Percentiles rank a stretch among this genome's conserved stretches.
Evolutionary conservation across 768 basidiomycete species (phyloP).

Genomic region (Serendipita sp.): DNA sequence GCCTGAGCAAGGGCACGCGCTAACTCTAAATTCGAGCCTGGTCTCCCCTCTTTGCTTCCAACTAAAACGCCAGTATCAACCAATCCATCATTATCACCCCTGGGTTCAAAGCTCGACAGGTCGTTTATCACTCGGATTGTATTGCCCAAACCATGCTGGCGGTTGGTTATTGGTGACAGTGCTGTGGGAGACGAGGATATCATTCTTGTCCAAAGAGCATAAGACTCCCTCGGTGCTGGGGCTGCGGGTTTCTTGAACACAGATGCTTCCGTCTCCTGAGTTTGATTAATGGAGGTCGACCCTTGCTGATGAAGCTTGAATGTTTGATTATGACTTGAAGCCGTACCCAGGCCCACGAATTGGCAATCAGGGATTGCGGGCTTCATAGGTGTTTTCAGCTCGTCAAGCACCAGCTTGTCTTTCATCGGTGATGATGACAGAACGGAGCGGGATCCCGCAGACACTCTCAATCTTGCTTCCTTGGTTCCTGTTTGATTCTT

Average conservation of each 20-base stretch:
- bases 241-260: not conserved
- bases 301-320: not conserved
- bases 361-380: not conserved
- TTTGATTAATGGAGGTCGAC: not conserved
- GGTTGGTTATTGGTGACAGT: not conserved
- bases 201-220: not conserved
- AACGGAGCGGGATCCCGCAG: not conserved
- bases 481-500: not conserved
- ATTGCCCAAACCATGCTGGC: not conserved
- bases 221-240: not conserved
- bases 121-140: not conserved
- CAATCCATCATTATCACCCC: not conserved
- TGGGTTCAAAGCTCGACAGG: not conserved
- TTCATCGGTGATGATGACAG: not conserved
- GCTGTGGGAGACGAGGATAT: not conserved
- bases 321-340: not conserved
- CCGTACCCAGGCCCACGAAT: not conserved
- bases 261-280: not conserved
- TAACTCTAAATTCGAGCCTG: not conserved
- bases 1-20: not conserved
- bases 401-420: not conserved
- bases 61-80: not conserved
- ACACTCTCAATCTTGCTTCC: not conserved
- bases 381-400: not conserved
- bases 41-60: not conserved